Evolutionary conservation across 2,329 filamentous ascomycete species (phyloP).

Genomic region (Fusarium nygamai): DNA sequence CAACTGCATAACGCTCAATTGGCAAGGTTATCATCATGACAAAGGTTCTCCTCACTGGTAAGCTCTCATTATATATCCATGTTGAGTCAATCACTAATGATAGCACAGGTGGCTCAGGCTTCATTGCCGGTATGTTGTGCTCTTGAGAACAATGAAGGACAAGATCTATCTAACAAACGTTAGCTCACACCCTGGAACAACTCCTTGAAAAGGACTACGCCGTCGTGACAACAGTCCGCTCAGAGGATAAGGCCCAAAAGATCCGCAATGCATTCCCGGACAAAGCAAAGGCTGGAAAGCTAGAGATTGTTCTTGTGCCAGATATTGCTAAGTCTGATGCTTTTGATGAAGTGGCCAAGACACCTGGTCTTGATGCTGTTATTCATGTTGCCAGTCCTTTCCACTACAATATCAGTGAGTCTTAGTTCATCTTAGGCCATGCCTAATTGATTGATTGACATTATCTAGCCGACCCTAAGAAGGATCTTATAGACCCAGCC

Average conservation of each 20-base stretch:
- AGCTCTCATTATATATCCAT: background rate
- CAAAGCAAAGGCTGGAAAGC: conserved; percentile 54
- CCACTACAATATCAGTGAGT: conserved; percentile 60
- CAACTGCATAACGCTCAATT: background rate
- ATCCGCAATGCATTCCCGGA: conserved; percentile 58
- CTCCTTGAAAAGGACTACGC: conserved; percentile 61
- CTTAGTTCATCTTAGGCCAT: background rate
- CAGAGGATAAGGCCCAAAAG: conserved; percentile 62
- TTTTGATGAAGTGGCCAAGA: conserved; percentile 72
- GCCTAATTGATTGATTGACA: background rate
- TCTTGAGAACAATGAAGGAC: background rate
- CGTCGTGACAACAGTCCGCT: conserved; percentile 66
- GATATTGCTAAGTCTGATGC: conserved; percentile 80
- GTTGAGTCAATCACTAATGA: conserved; percentile 11
- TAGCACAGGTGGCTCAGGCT: conserved; percentile 48
- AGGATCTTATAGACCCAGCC: conserved; percentile 67
- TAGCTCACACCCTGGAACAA: conserved; percentile 65
- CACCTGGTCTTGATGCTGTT: conserved; percentile 62
- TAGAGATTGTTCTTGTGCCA: conserved; percentile 71
- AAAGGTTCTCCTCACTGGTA: conserved; percentile 48
- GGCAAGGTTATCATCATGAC: conserved; percentile 35
- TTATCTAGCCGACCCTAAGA: conserved; percentile 55
- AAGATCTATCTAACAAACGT: background rate
- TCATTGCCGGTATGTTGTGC: conserved; percentile 47
- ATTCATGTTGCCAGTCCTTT: conserved; percentile 71